Base-by-base conservation (phyloP, 1,139 yeast species). In the Geotrichum carabidarum region DNA sequence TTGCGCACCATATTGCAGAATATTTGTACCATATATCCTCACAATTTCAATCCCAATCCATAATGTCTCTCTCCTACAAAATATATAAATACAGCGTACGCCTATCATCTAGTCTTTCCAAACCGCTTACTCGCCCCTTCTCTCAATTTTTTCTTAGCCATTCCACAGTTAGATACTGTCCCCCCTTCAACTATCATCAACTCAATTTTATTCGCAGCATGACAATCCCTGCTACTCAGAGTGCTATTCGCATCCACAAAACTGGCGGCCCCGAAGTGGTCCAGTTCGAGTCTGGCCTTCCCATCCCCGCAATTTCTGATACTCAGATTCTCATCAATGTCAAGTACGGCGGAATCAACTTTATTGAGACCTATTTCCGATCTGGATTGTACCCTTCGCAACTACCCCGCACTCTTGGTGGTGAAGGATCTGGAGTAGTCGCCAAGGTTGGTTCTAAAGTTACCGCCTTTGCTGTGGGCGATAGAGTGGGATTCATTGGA, bases 301-400 rank as follows among this genome's bases (percentile, higher is more conserved):
- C 83, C 3, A 79, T 84, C 8, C 95, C 96, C 1, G 66, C 71
- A 49, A 74, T 85, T 56, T 66, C 72, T 1, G 75, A 74, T 1
- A 70, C 72, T 51, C 87, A 88, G 61, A 69, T 90, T 9, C 74
- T 90, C 52, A 75, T 90, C 65, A 84, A 85, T 68, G 86, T 85
- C 71, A 75, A 74, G 55, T 89, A 79, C 62, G 77, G 89, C 5
- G 97, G 97, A 22, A 74, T 90, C 63, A 90, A 90, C 64, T 86
- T 81, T 73, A 85, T 89, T 61, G 96, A 90, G 64, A 76, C 82
- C 3, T 90, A 90, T 71, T 87, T 86, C 74, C 79, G 97, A 65
- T 78, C 74, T 51, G 96, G 96, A 2, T 64, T 84, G 6, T 90
- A 89, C 65, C 84, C 87, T 4, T 66, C 75, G 1, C 62, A 69